A percentile compares a stretch with the other conserved stretches of the same genome.
These are phyloP conservation scores for Sinapis alba DNA, from an alignment of 441 rosid species.

Conservation along the genomic window DNA sequence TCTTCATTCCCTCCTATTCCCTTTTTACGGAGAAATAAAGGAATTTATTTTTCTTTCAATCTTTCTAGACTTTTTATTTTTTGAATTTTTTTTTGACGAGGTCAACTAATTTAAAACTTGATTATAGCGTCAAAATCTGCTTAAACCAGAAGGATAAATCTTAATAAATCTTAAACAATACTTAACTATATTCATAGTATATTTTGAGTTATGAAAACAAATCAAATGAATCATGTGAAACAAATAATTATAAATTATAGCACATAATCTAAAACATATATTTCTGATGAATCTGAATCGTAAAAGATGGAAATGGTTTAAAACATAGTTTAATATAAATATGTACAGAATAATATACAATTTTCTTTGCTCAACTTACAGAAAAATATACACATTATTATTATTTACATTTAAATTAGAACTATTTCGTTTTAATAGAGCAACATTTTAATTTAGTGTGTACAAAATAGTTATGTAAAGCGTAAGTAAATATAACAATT, in stretches of 20 bases:
- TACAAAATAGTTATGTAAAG: neutral
- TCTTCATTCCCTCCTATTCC: too few species aligned
- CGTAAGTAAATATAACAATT: neutral
- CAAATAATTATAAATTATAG: neutral
- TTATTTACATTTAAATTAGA: too few species aligned
- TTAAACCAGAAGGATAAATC: neutral
- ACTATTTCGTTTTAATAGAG: neutral
- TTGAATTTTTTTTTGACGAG: conserved; percentile 13
- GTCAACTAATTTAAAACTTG: neutral
- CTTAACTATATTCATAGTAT: neutral
- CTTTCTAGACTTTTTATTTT: neutral
- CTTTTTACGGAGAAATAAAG: too few species aligned
- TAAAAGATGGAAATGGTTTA: neutral
- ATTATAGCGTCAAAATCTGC: neutral
- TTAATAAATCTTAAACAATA: neutral
- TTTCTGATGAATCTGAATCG: neutral
- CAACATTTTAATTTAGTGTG: neutral
- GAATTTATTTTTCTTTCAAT: neutral
- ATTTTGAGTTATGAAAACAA: neutral
- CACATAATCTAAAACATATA: neutral
- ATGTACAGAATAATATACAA: neutral
- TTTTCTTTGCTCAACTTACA: too few species aligned
- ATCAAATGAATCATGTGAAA: neutral
- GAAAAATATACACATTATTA: too few species aligned
- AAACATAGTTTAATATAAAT: neutral